Evolutionary conservation across 2,329 filamentous ascomycete species (phyloP).

Genomic region (Clarireedia paspali): DNA sequence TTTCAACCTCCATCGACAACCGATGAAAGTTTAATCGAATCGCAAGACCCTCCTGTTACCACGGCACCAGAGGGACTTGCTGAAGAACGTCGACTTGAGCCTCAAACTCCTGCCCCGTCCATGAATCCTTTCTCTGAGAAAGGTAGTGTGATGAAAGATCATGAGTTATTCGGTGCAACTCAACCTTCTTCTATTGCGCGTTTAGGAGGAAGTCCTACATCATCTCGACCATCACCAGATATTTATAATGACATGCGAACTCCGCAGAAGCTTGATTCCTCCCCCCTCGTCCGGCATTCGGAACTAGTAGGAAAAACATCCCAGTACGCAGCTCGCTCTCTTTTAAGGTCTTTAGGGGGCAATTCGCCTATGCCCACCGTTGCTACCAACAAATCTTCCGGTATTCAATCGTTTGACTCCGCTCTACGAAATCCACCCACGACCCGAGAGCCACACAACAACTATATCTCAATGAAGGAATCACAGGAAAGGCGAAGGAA

Average conservation of each 20-base stretch:
- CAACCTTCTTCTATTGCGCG: slow-evolving; percentile 25
- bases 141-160: slow-evolving; percentile 24
- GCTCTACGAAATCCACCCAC: slow-evolving; percentile 1
- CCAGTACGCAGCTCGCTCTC: slow-evolving; percentile 12
- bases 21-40: slow-evolving; percentile 9
- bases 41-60: slow-evolving; percentile 17
- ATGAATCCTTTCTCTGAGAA: slow-evolving; percentile 27
- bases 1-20: not conserved
- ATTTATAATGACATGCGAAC: slow-evolving; percentile 19
- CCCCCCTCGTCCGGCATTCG: slow-evolving; percentile 16
- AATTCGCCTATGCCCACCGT: slow-evolving; percentile 1
- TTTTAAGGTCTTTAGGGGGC: slow-evolving; percentile 11
- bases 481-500: slow-evolving; percentile 23
- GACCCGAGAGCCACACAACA: slow-evolving; percentile 15
- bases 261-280: slow-evolving; percentile 18
- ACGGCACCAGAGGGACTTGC: not conserved
- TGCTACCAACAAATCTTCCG: not conserved
- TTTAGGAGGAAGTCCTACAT: slow-evolving; percentile 20
- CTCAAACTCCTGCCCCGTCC: slow-evolving; percentile 24
- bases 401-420: slow-evolving; percentile 16
- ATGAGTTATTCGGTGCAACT: slow-evolving; percentile 27
- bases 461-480: slow-evolving; percentile 25
- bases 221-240: slow-evolving; percentile 26
- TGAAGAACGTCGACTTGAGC: slow-evolving; percentile 13
- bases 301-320: slow-evolving; percentile 7